Conservation (phyloP, 495 filamentous ascomycete genomes). For the Aspergillus panamensis region DNA sequence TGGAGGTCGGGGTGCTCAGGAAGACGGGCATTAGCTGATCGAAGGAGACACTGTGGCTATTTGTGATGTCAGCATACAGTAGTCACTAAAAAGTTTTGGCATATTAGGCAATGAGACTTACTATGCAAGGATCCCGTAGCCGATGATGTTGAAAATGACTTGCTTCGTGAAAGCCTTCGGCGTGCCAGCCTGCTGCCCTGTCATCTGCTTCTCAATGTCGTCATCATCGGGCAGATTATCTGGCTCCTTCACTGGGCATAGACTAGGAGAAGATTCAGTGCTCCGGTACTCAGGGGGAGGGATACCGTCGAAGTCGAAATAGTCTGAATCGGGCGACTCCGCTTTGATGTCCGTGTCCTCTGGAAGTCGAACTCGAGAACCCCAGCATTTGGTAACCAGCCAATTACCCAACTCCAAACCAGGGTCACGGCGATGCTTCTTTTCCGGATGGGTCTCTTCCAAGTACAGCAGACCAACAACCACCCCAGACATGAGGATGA, state of each 20-base stretch:
- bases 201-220: conserved; percentile 46
- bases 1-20: conserved; percentile 67
- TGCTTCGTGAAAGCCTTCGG: conserved; percentile 70
- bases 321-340: conserved; percentile 42
- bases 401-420: conserved; percentile 75
- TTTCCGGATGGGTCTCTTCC: conserved; percentile 90
- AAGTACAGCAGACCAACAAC: conserved; percentile 83
- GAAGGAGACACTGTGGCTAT: conserved; percentile 86
- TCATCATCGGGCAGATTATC: conserved; percentile 28
- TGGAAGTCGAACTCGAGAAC: conserved; percentile 38
- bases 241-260: conserved; percentile 39
- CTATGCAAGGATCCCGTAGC: conserved; percentile 93
- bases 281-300: conserved; percentile 62
- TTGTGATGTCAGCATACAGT: conserved; percentile 32
- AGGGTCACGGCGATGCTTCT: conserved; percentile 69
- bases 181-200: conserved; percentile 25
- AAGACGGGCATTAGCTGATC: conserved; percentile 92
- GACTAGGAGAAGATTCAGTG: conserved; percentile 60
- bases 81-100: conserved; percentile 5
- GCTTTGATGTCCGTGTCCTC: conserved; percentile 31
- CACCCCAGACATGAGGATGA: conserved; percentile 72
- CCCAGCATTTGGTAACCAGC: conserved; percentile 53
- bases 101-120: conserved; percentile 50
- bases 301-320: conserved; percentile 55
- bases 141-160: conserved; percentile 77